Base-by-base conservation (phyloP, 371 early-diverging fungal species). In the Mucor mucedo region DNA sequence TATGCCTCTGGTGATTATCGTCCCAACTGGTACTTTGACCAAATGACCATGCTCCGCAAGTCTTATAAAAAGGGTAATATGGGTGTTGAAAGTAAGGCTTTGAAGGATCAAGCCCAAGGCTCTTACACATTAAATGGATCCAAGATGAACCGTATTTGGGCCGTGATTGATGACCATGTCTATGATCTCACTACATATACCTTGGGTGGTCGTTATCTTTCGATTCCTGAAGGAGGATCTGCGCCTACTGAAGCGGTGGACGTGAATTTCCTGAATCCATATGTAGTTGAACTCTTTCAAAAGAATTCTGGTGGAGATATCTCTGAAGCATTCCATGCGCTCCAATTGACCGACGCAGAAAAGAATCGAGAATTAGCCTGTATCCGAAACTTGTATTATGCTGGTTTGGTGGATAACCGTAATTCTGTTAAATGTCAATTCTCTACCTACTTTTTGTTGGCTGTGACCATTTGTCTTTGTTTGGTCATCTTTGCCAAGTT, bases 401-500 rank as follows among this genome's bases (percentile, higher is more conserved):
- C 85, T 16, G 97, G 96, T 30, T 80, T 87, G 2, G 76, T 96
- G 38, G 96, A 95, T 80, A 77, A 84, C 55, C 89, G 96, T 60
- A 83, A 87, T 54, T 84, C 89, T 7, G 68, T 81, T 40, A 81
- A 79, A 63, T 96, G 96, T 74, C 83, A 87, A 58, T 88, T 95
- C 70, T 87, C 93, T 27, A 89, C 92, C 68, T 94, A 90, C 75
- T 80, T 95, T 14, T 71, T 95, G 41, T 76, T 95, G 9, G 86
- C 80, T n/a, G 79, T 88, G 28, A 88, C 96, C 2, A 75, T 80
- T 8, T 69, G 93, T 45, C 72, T 96, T 58, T 89, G 91, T 30
- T 75, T 84, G 50, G 89, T 96, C 47, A 90, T 96, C 49, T 77
- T 90, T 58, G 83, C 94, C 75, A 95, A 95, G 78, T 93, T 93